Evolutionary conservation across 1,284 basidiomycete genomes (phyloP), one percentile per base, ranked within the genome.

Genomic region (Trametes polyzona): DNA sequence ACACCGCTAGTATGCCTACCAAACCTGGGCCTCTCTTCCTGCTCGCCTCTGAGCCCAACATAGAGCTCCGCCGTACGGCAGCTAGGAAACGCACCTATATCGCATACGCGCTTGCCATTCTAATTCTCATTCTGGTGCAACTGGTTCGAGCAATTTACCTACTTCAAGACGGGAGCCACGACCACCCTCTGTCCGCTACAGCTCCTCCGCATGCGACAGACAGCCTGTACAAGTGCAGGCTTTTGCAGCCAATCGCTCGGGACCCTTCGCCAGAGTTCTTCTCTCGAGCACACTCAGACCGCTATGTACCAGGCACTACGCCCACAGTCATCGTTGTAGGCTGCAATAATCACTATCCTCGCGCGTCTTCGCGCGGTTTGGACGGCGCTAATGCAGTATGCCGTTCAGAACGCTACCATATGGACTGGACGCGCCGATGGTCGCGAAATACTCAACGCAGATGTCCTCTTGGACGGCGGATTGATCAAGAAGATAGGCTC

Each of bases 381-480:
- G n/a, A n/a, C n/a, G n/a, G n/a, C n/a, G n/a, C n/a, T n/a, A n/a
- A n/a, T n/a, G n/a, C n/a, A n/a, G n/a, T n/a, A n/a, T n/a, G n/a
- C n/a, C n/a, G n/a, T n/a, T n/a, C 71, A 74, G 66, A 88, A 88
- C 61, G 87, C 79, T 3, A 86, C 80, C 1, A 73, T 89, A n/a
- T 88, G 86, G 85, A 93, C 84, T 0, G 84, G 84, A n/a, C 61
- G 65, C 29, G 67, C 77, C 40, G 79, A 83, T 51, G 84, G 83
- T 9, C 79, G 79, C 1, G 75, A 85, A 53, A 70, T 84, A 24
- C 49, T 84, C 17, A 63, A 69, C 17, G 83, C 79, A 12, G 83
- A 86, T 60, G 72, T 87, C 21, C 72, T 85, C 6, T 56, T 87
- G 30, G 80, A 83, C 61, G 77, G 77, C 39, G 85, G 85, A 3